Conservation (phyloP, 306 rosid species). For the Dalbergia cultrata region DNA sequence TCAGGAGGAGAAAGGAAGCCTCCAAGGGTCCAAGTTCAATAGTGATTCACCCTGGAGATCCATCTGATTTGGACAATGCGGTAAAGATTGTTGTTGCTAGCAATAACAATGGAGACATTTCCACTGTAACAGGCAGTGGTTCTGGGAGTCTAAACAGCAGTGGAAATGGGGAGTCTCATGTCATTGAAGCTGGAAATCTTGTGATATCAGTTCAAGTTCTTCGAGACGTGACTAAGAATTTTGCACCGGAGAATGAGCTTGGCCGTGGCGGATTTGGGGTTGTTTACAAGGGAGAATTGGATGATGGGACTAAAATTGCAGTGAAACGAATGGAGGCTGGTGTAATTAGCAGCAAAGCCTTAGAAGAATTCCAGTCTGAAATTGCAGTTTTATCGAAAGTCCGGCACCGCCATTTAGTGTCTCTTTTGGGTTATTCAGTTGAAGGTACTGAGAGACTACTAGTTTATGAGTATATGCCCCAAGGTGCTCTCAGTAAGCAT, state of each 20-base stretch:
- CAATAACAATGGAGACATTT: slow-evolving; percentile 54
- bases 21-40: slow-evolving; percentile 58
- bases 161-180: slow-evolving; percentile 65
- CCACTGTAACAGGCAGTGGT: slow-evolving; percentile 55
- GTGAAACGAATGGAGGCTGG: slow-evolving; percentile 88
- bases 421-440: slow-evolving; percentile 78
- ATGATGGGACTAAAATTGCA: slow-evolving; percentile 86
- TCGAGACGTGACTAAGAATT: slow-evolving; percentile 73
- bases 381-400: slow-evolving; percentile 89
- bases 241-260: slow-evolving; percentile 80
- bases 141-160: slow-evolving; percentile 58
- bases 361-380: slow-evolving; percentile 89
- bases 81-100: slow-evolving; percentile 71
- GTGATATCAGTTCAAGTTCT: slow-evolving; percentile 85
- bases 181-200: slow-evolving; percentile 80
- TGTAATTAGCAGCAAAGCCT: slow-evolving; percentile 68
- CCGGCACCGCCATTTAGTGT: slow-evolving; percentile 88
- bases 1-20: slow-evolving; percentile 58
- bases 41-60: slow-evolving; percentile 79
- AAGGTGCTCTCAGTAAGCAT: slow-evolving; percentile 92
- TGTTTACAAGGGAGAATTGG: slow-evolving; percentile 81
- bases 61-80: slow-evolving; percentile 67
- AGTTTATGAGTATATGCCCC: slow-evolving; percentile 83
- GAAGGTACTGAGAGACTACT: slow-evolving; percentile 82
- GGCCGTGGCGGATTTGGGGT: slow-evolving; percentile 95